phyloP scores from a whole-genome alignment of 2,329 filamentous ascomycete genomes.

The Apiospora sp. region DNA sequence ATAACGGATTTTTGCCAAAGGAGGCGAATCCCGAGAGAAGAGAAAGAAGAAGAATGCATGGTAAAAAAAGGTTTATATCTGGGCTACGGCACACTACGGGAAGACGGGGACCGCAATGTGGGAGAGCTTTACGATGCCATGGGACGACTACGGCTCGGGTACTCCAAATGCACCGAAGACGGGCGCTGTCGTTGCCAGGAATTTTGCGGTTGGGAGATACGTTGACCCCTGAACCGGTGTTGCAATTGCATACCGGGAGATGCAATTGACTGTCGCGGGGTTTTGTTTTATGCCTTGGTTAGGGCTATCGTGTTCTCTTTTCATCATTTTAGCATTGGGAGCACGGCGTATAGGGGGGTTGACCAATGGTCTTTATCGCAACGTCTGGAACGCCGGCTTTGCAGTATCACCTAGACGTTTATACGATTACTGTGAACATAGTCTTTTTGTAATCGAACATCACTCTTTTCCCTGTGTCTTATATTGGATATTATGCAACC shows the following conservation, averaged over 20 bases:
- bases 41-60: no score
- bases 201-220: background rate
- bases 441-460: background rate
- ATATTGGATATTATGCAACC: background rate
- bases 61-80: background rate
- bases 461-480: background rate
- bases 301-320: background rate
- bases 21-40: no score
- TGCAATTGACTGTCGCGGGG: background rate
- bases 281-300: background rate
- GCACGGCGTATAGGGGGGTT: conserved; percentile 8
- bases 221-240: background rate
- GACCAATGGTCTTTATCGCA: background rate
- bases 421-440: background rate
- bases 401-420: background rate
- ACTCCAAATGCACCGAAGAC: background rate
- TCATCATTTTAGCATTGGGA: background rate
- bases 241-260: background rate
- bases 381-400: conserved; percentile 7
- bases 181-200: background rate
- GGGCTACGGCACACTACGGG: background rate
- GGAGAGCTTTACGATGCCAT: background rate
- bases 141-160: background rate
- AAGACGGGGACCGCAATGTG: background rate
- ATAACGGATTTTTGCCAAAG: no score